A percentile compares a stretch with the other conserved stretches of the same genome.
Evolutionary conservation across 306 rosid genomes (phyloP).

Genomic region (Erythrophleum fordii): DNA sequence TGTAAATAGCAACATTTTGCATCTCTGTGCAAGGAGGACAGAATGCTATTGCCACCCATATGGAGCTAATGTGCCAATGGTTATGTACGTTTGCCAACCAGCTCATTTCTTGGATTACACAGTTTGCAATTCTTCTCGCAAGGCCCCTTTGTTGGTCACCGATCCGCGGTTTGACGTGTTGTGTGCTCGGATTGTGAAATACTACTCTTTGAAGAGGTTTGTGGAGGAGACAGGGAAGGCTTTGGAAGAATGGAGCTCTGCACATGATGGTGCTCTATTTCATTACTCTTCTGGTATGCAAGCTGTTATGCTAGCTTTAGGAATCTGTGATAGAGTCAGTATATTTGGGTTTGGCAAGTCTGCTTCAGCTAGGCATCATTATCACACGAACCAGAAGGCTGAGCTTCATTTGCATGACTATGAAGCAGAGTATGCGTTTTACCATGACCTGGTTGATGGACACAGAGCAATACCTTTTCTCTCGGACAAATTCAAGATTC

Average conservation of each 20-base stretch:
- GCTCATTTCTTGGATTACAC: conserved; percentile 86
- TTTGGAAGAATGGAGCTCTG: conserved; percentile 70
- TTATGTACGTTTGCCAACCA: conserved; percentile 94
- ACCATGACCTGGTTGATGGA: conserved; percentile 68
- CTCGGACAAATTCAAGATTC: conserved; percentile 68
- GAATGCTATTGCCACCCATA: conserved; percentile 95
- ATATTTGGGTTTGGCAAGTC: conserved; percentile 92
- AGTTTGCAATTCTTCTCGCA: conserved; percentile 74
- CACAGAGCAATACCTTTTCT: conserved; percentile 73
- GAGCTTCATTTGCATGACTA: conserved; percentile 94
- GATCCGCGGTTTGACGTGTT: conserved; percentile 85
- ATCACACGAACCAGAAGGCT: conserved; percentile 88
- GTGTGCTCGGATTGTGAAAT: conserved; percentile 83
- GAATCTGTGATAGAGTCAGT: conserved; percentile 84
- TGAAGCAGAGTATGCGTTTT: conserved; percentile 88
- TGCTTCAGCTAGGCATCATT: conserved; percentile 79
- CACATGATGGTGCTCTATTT: conserved; percentile 75
- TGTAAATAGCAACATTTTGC: conserved; percentile 88
- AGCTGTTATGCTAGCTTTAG: conserved; percentile 90
- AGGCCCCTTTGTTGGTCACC: conserved; percentile 73
- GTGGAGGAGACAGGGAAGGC: conserved; percentile 72
- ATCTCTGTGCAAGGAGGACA: conserved; percentile 81
- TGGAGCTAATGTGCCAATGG: conserved; percentile 66
- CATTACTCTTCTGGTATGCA: conserved; percentile 99
- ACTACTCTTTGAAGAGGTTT: conserved; percentile 83